Evolutionary conservation across 495 filamentous ascomycete genomes (phyloP).

Genomic region (Xylaria venustula): DNA sequence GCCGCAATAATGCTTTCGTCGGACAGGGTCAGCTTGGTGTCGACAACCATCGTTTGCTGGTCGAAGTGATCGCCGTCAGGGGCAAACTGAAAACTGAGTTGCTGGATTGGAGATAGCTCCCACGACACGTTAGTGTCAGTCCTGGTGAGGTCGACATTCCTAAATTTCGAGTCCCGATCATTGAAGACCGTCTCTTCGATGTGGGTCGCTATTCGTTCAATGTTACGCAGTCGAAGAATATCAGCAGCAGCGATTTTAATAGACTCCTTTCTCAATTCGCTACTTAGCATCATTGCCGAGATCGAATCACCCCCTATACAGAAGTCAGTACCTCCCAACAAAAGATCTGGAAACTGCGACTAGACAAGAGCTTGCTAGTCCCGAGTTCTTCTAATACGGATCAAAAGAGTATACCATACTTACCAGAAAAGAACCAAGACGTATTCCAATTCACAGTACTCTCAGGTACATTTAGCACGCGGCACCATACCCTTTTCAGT

Average conservation of each 20-base stretch:
- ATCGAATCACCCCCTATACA: background rate
- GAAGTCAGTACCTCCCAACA: background rate
- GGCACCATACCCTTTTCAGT: background rate
- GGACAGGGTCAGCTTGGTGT: constrained; percentile 38
- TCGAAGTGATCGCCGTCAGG: constrained; percentile 52
- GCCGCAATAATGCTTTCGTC: constrained; percentile 35
- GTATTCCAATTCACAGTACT: background rate
- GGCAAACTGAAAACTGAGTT: constrained; percentile 52
- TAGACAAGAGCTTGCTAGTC: background rate
- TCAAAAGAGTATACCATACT: background rate
- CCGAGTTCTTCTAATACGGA: no score
- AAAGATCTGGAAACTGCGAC: background rate
- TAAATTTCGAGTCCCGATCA: background rate
- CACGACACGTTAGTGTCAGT: constrained; percentile 47
- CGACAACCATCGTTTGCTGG: constrained; percentile 56
- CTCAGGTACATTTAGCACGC: background rate
- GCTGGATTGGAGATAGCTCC: constrained; percentile 56
- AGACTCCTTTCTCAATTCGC: background rate
- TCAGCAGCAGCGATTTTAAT: background rate
- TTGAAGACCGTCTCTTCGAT: background rate
- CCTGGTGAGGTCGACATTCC: background rate
- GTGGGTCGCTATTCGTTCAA: background rate
- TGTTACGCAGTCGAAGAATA: background rate
- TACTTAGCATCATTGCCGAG: background rate
- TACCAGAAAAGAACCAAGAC: constrained; percentile 1